These are phyloP conservation scores for Suillus luteus DNA, from an alignment of 768 basidiomycete genomes.

Conservation along the genomic window DNA sequence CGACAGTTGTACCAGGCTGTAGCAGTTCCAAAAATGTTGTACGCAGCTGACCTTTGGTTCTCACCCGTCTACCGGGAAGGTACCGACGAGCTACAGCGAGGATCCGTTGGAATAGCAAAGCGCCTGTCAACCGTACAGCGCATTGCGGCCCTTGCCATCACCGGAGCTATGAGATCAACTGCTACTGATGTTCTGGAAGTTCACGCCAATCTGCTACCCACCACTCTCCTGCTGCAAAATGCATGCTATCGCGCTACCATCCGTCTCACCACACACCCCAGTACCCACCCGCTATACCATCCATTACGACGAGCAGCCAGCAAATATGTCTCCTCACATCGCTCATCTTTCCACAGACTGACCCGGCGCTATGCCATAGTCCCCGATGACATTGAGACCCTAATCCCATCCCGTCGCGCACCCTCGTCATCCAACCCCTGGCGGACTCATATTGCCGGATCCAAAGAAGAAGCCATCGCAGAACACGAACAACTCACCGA, in stretches of 20 bases:
- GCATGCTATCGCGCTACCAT: not conserved
- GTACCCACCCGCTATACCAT: not conserved
- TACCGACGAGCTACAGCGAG: fast-evolving
- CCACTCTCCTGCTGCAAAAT: not conserved
- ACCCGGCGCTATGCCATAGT: not conserved
- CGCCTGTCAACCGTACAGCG: fast-evolving
- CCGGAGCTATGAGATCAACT: fast-evolving
- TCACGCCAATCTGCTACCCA: fast-evolving
- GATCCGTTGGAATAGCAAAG: not conserved
- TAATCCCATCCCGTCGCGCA: fast-evolving
- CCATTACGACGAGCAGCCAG: not conserved
- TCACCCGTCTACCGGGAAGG: slow-evolving; percentile 11
- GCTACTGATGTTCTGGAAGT: fast-evolving
- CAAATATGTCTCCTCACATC: not conserved
- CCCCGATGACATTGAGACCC: not conserved
- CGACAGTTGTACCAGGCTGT: slow-evolving; percentile 26
- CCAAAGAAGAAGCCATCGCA: not conserved
- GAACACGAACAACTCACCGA: not conserved
- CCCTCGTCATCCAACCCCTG: not conserved
- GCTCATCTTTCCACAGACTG: not conserved
- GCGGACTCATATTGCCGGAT: fast-evolving
- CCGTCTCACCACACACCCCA: not conserved
- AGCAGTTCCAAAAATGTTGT: slow-evolving; percentile 27
- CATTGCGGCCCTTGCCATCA: fast-evolving
- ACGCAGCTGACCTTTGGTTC: slow-evolving; percentile 30